Evolutionary conservation across 225 moss, liverwort and hornwort genomes (phyloP), one percentile per base, ranked within the genome.

Genomic region (Ulota crispa): DNA sequence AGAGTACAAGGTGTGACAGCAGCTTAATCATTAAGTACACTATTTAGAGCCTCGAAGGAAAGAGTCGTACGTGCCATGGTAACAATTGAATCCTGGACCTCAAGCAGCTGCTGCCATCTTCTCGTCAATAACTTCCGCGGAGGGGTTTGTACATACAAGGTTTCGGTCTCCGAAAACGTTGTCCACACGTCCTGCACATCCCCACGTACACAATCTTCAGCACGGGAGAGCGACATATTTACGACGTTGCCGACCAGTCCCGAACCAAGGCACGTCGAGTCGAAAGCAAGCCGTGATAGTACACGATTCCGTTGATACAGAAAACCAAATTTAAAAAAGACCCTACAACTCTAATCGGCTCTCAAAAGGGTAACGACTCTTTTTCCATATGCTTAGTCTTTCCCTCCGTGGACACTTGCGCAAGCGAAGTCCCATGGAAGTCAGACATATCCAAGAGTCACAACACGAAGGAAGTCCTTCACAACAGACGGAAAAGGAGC

Each of bases 111-210:
- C 93, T 64, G 91, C 94, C 14, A 88, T 86, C 30, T 87, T 89
- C 73, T 98, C 98, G 57, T 94, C 94, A 65, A 86, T 78, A 66
- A 90, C 92, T 72, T 94, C 93, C 66, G 41, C 90, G 10, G 92
- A 84, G 59, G 92, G 95, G n/a, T 89, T 88, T 42, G 98, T 99
- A 75, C 91, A 91, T n/a, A 96, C 89, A 42, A 99, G 95, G 87
- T 99, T 87, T 68, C 98, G 88, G 81, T 99, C 98, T 57, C 98
- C 98, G 24, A 90, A 94, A 0, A 99, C 98, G 64, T 99, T 99
- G 89, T 99, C 98, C 1, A 99, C 95, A 66, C 98, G 92, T 61
- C 92, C 93, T 96, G 86, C 84, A 80, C 81, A 79, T 47, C 52
- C 36, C 71, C 83, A 83, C 61, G 66, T 21, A 63, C 73, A 72